Percentiles rank a stretch among this genome's conserved stretches.
Evolutionary conservation across 495 filamentous ascomycete genomes (phyloP).

Genomic region (Penicillium atrosanguineum): DNA sequence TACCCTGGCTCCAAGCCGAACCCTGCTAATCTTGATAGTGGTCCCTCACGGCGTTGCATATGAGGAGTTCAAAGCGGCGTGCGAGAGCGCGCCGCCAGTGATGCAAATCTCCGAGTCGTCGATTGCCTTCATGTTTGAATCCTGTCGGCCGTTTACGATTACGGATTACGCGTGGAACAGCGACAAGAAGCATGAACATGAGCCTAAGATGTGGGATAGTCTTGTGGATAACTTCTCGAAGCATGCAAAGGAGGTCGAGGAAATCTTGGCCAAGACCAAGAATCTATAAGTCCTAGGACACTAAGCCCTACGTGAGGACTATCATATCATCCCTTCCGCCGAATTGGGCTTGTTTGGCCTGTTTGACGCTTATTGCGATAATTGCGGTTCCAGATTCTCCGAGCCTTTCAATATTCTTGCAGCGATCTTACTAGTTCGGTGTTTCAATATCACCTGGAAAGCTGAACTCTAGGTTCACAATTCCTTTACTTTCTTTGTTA

Average conservation of each 20-base stretch:
- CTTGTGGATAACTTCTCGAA: conserved; percentile 50
- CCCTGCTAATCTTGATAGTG: conserved; percentile 24
- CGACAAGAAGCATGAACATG: conserved; percentile 54
- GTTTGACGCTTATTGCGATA: not conserved
- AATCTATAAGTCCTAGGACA: not conserved
- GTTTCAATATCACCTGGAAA: too few relatives aligned
- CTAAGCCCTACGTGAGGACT: too few relatives aligned
- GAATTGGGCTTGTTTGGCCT: not conserved
- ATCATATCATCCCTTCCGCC: too few relatives aligned
- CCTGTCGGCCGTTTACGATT: conserved; percentile 47
- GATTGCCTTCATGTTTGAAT: conserved; percentile 63
- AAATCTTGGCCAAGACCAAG: conserved; percentile 30
- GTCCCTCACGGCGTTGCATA: conserved; percentile 59
- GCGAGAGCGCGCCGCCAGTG: conserved; percentile 39
- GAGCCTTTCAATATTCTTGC: not conserved
- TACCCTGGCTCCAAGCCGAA: not conserved
- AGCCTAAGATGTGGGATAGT: conserved; percentile 56
- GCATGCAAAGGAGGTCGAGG: conserved; percentile 44
- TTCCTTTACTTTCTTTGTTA: too few relatives aligned
- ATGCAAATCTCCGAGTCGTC: conserved; percentile 49
- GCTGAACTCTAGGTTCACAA: too few relatives aligned
- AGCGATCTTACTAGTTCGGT: not conserved
- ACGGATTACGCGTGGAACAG: conserved; percentile 53
- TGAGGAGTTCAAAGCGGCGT: conserved; percentile 62
- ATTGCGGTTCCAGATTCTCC: too few relatives aligned